These are phyloP conservation scores for Agastache rugosa DNA, from an alignment of 257 asterid genomes.

Conservation along the genomic window DNA sequence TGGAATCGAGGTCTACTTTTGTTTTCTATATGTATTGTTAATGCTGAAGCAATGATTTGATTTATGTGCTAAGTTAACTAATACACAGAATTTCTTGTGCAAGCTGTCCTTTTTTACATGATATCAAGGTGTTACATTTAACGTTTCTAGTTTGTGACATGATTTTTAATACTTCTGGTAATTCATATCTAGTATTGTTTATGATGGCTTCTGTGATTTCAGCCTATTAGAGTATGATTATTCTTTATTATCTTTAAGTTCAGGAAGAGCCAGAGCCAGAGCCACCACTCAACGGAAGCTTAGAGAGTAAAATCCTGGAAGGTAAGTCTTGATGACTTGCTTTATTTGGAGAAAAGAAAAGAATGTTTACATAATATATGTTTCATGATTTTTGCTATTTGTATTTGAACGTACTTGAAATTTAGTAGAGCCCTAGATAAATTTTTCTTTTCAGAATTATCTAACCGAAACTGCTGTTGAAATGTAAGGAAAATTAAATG, in stretches of 20 bases:
- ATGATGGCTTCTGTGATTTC: slow-evolving; percentile 15
- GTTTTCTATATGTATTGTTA: slow-evolving; percentile 1
- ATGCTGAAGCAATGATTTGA: neutral
- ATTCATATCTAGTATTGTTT: slow-evolving; percentile 3
- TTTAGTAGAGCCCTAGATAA: no score
- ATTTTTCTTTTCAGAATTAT: no score
- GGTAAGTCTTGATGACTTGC: slow-evolving; percentile 17
- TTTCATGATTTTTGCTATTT: no score
- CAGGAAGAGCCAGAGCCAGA: slow-evolving; percentile 44
- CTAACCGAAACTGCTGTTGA: no score
- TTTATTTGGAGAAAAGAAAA: neutral
- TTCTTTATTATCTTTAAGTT: slow-evolving; percentile 34
- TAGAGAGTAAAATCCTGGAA: slow-evolving; percentile 39
- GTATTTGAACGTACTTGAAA: no score
- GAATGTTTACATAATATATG: no score
- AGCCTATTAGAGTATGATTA: slow-evolving; percentile 24
- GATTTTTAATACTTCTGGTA: neutral
- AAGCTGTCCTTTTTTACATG: slow-evolving; percentile 7
- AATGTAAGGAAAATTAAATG: no score
- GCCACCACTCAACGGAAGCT: slow-evolving; percentile 6
- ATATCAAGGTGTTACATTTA: neutral
- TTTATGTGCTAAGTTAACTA: neutral
- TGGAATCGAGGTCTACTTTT: neutral
- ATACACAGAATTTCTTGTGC: neutral
- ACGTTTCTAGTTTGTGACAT: neutral